These are phyloP conservation scores for Amanita jacksonii DNA, from an alignment of 768 basidiomycete species.

Conservation along the genomic window DNA sequence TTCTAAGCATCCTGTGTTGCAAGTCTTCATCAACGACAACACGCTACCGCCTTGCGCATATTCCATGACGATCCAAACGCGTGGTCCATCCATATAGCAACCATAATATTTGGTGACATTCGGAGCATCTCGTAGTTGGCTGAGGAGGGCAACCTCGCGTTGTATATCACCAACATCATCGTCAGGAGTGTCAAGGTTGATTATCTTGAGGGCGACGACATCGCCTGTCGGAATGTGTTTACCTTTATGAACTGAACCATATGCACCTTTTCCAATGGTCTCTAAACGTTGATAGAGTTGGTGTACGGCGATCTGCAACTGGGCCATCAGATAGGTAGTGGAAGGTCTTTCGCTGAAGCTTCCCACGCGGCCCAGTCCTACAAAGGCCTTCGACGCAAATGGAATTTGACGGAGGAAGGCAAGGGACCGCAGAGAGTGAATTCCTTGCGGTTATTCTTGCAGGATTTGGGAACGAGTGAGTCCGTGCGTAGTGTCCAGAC, in stretches of 20 bases:
- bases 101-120: constrained; percentile 95
- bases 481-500: constrained; percentile 6
- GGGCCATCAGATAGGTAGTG: too few species aligned
- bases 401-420: constrained; percentile 53
- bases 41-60: constrained; percentile 93
- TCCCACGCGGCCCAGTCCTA: too few species aligned
- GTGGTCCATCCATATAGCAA: constrained; percentile 90
- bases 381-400: too few species aligned
- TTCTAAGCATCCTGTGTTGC: constrained; percentile 65
- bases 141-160: constrained; percentile 87
- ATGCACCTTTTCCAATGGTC: constrained; percentile 92
- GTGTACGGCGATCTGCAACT: constrained; percentile 62
- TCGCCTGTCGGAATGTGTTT: constrained; percentile 76
- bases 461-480: constrained; percentile 89
- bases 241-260: constrained; percentile 93
- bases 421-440: constrained; percentile 41
- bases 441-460: constrained; percentile 85
- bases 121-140: constrained; percentile 81
- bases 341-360: too few species aligned
- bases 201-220: constrained; percentile 95
- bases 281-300: constrained; percentile 80
- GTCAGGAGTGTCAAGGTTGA: constrained; percentile 93
- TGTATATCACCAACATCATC: constrained; percentile 97
- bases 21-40: constrained; percentile 85
- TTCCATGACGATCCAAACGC: constrained; percentile 99